Evolutionary conservation across 2,329 filamentous ascomycete species (phyloP), one percentile per base, ranked within the genome.

Genomic region (Ilyonectria robusta): DNA sequence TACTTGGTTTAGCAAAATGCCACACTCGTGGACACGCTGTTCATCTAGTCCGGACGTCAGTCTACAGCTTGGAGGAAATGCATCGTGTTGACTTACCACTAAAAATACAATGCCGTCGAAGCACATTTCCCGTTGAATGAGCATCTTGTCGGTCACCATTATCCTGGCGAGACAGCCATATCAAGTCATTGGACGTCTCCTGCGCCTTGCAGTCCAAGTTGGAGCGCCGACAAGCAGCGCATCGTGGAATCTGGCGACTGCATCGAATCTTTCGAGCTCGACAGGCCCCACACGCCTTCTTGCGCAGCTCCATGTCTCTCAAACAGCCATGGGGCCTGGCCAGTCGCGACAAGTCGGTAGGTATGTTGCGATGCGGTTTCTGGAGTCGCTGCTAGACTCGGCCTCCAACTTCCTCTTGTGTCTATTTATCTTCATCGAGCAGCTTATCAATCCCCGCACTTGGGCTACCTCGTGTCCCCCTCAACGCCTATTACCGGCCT

Each of bases 391-490:
- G 29, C 29, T 53, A 21, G 50, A 4, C 31, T 53, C 50, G 50
- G 50, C 31, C n/a, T 53, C 33, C 29, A 31, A 35, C 50, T 53
- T 33, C 50, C 50, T 19, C 19, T 51, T 51, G 48, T 4, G 9
- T 31, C 17, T 51, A 33, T 33, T 51, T 51, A 51, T 51, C 29
- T 31, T 29, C 29, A 35, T 17, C 4, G n/a, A 21, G n/a, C 15
- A 6, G 31, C 50, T 53, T 53, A 53, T 53, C 50, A 53, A 37
- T 31, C 50, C 50, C 50, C 50, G 50, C 50, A 53, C 50, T 53
- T 53, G 31, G 19, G 17, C n/a, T 51, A 17, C 26, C 26, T 11
- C 26, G 26, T 50, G 26, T 4, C 26, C 26, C 17, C 29, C 8
- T 17, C 17, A 26, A 50, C 47, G 29, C 47, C 19, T 33, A 31